Evolutionary conservation across 2,329 filamentous ascomycete species (phyloP).

Genomic region (Botryotinia narcissicola): DNA sequence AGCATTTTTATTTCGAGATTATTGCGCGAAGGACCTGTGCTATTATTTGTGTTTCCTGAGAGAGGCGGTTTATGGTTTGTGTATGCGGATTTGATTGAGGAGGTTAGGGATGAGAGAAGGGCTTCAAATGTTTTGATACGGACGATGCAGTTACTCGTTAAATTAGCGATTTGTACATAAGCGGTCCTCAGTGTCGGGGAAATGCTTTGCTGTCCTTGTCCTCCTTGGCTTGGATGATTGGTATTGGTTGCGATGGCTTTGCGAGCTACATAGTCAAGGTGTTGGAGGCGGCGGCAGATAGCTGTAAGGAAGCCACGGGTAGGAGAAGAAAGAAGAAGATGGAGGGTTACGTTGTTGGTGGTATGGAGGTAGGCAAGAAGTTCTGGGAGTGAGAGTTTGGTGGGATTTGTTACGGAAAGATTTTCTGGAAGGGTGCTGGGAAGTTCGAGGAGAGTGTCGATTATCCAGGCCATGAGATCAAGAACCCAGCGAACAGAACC

Average conservation of each 20-base stretch:
- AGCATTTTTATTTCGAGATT: slow-evolving; percentile 37
- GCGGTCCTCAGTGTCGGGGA: slow-evolving; percentile 33
- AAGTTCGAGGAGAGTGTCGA: slow-evolving; percentile 57
- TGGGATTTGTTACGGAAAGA: slow-evolving; percentile 47
- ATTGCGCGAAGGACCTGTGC: slow-evolving; percentile 32
- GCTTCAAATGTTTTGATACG: slow-evolving; percentile 36
- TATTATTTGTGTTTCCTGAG: slow-evolving; percentile 22
- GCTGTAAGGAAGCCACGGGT: slow-evolving; percentile 71
- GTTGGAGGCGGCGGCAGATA: slow-evolving; percentile 61
- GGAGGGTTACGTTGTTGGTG: slow-evolving; percentile 57
- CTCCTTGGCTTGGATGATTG: slow-evolving; percentile 10
- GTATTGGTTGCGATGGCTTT: slow-evolving; percentile 32
- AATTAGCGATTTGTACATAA: slow-evolving; percentile 37
- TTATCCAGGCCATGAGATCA: slow-evolving; percentile 64
- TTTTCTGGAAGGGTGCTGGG: slow-evolving; percentile 47
- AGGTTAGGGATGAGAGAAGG: slow-evolving; percentile 33
- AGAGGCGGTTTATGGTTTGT: slow-evolving; percentile 25
- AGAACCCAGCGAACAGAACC: slow-evolving; percentile 78
- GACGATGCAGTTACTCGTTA: slow-evolving; percentile 34
- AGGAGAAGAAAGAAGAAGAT: slow-evolving; percentile 69
- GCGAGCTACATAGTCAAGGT: slow-evolving; percentile 48
- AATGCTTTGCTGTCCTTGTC: slow-evolving; percentile 23
- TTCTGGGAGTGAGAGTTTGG: slow-evolving; percentile 46
- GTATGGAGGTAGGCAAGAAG: slow-evolving; percentile 52
- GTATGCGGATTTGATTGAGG: slow-evolving; percentile 35